These are phyloP conservation scores for Dactylonectria estremocensis DNA, from an alignment of 2,329 filamentous ascomycete species.

Conservation along the genomic window DNA sequence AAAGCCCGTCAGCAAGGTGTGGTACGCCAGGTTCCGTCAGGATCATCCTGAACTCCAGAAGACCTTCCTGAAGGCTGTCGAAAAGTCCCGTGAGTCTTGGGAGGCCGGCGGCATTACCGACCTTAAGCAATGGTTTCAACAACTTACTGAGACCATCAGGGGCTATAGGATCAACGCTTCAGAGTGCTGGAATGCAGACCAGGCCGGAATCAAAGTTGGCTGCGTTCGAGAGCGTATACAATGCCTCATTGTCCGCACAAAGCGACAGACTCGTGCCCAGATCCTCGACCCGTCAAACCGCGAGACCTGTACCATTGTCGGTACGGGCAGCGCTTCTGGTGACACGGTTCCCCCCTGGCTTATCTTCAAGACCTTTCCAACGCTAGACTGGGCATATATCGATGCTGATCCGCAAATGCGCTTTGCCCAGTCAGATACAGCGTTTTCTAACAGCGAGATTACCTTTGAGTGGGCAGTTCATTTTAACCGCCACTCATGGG, in stretches of 20 bases:
- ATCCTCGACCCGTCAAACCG: constrained; percentile 1
- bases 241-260: constrained; percentile 3
- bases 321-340: constrained; percentile 6
- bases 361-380: constrained; percentile 16
- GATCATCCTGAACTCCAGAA: constrained; percentile 19
- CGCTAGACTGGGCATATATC: constrained; percentile 10
- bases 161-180: not conserved
- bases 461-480: no score
- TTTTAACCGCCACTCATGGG: no score
- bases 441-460: not conserved
- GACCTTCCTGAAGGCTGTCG: constrained; percentile 17
- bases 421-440: not conserved
- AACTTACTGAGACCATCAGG: not conserved
- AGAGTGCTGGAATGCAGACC: constrained; percentile 6
- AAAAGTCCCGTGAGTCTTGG: constrained; percentile 14
- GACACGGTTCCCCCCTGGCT: constrained; percentile 11
- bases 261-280: not conserved
- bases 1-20: constrained; percentile 1
- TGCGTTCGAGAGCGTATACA: constrained; percentile 4
- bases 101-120: not conserved
- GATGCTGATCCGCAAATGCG: constrained; percentile 2
- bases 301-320: constrained; percentile 12
- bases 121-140: not conserved
- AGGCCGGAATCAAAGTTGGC: constrained; percentile 6
- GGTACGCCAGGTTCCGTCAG: constrained; percentile 13